These are phyloP conservation scores for Eleusine coracana DNA, from an alignment of 176 grass and related monocot genomes.

Conservation along the genomic window DNA sequence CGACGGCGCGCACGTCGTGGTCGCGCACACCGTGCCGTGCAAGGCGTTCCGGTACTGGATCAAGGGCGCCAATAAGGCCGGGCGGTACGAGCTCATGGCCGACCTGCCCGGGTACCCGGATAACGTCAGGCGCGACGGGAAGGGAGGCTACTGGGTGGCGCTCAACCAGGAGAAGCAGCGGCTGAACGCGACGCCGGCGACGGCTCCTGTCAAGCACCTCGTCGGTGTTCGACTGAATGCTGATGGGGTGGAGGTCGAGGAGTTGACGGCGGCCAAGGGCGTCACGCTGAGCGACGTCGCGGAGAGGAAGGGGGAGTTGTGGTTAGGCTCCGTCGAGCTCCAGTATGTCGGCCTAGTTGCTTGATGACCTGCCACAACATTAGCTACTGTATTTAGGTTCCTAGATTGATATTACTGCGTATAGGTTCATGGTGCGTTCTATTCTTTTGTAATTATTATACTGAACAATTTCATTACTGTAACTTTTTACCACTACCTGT, in stretches of 20 bases:
- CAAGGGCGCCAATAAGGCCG: constrained; percentile 29
- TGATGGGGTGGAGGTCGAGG: constrained; percentile 15
- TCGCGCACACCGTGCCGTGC: constrained; percentile 51
- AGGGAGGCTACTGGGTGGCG: constrained; percentile 57
- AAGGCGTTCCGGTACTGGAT: constrained; percentile 49
- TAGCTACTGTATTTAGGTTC: not conserved
- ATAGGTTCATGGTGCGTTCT: not conserved
- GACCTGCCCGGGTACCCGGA: constrained; percentile 70
- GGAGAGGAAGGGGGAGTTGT: constrained; percentile 47
- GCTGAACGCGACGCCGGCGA: not conserved
- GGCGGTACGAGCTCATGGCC: constrained; percentile 38
- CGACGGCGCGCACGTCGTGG: constrained; percentile 55
- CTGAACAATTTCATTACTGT: not conserved
- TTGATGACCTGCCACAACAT: constrained; percentile 2
- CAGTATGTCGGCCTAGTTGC: constrained; percentile 45
- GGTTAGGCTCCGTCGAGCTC: constrained; percentile 58
- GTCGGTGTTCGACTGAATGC: constrained; percentile 45
- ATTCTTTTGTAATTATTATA: not conserved
- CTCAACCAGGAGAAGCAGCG: constrained; percentile 46
- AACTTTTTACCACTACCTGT: not conserved
- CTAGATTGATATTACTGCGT: not conserved
- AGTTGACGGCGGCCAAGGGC: constrained; percentile 44
- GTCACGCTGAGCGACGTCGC: constrained; percentile 57
- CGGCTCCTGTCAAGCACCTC: constrained; percentile 19
- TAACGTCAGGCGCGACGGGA: constrained; percentile 47